Evolutionary conservation across 225 moss, liverwort and hornwort genomes (phyloP).

Genomic region (Polytrichum commune): DNA sequence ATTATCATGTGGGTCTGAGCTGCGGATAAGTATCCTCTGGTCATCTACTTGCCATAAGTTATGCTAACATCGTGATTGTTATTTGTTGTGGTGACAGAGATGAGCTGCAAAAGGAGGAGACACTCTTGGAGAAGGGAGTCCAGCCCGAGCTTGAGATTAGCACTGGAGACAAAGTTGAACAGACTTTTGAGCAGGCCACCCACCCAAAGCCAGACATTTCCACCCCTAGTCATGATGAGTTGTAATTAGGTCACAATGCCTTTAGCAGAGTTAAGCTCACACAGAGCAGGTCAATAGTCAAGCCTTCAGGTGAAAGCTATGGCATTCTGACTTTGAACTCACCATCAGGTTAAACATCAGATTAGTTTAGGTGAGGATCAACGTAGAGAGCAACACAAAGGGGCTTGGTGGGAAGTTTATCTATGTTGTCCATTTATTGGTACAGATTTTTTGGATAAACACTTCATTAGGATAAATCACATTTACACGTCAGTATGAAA

Average conservation of each 20-base stretch:
- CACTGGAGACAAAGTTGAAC: conserved; percentile 15
- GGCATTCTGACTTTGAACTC: conserved; percentile 19
- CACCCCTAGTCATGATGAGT: conserved; percentile 45
- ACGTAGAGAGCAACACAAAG: conserved; percentile 12
- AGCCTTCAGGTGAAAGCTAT: conserved; percentile 13
- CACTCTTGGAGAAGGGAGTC: conserved; percentile 16
- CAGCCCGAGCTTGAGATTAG: conserved; percentile 20
- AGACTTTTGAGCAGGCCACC: conserved; percentile 19
- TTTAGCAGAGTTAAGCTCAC: conserved; percentile 2
- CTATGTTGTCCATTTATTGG: conserved; percentile 37
- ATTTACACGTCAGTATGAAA: no score
- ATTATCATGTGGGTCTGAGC: neutral
- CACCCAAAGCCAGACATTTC: conserved; percentile 34
- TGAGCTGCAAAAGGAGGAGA: conserved; percentile 30
- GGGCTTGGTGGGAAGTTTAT: conserved; percentile 25
- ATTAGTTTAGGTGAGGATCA: conserved; percentile 20
- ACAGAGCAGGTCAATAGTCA: conserved; percentile 20
- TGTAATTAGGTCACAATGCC: conserved; percentile 17
- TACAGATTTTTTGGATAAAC: conserved; percentile 20
- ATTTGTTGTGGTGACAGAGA: conserved; percentile 20
- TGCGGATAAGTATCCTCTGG: neutral
- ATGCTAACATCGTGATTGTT: neutral
- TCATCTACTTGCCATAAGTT: neutral
- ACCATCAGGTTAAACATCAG: conserved; percentile 19
- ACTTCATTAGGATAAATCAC: neutral